Base-by-base conservation (phyloP, 2,329 filamentous ascomycete species). In the Pestalotiopsis sp. region DNA sequence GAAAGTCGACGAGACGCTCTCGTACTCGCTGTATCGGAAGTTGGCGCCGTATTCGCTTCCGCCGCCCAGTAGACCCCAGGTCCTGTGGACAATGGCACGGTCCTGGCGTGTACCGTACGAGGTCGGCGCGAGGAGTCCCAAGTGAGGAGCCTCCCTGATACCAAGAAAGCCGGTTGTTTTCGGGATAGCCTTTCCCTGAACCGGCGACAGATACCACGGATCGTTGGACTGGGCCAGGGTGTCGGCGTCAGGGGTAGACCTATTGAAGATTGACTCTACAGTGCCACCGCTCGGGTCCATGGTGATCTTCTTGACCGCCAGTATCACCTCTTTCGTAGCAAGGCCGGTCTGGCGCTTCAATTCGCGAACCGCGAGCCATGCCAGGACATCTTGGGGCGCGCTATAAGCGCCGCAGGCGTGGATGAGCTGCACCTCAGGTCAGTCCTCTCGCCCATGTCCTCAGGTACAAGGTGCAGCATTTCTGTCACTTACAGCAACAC, bases 1-100 rank as follows among this genome's bases (percentile, higher is more conserved):
- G 0, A 64, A 25, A 2, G 59, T 65, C 13, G 72, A 75, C 3
- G 69, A 65, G 11, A 59, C 71, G 36, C 66, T 69, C 11, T 69
- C 65, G 31, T 72, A 74, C 63, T 74, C 73, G 64, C 69, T 72
- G 45, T 70, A 75, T 31, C 66, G 65, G 63, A 75, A 74, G 17
- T 65, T 69, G 39, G 70, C 63, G 1, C 72, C 72, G 59, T 73
- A 75, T 4, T 41, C 65, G 9, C 69, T 58, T 17, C 61, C 63
- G 7, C 70, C 69, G 27, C 38, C 66, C 25, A 73, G 68, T n/a
- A 75, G 65, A 9, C 72, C 72, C 73, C 74, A 74, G 1, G 74
- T 73, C 25, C 70, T 69, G 31, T 74, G 70, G n/a, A 74, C 69
- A 23, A 74, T 58, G 17, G 69, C 69, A 14, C 71, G 70, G 61